Percentiles rank a stretch among this genome's conserved stretches.
These are phyloP conservation scores for Hapsidospora chrysogenum DNA, from an alignment of 495 filamentous ascomycete species.

Conservation along the genomic window DNA sequence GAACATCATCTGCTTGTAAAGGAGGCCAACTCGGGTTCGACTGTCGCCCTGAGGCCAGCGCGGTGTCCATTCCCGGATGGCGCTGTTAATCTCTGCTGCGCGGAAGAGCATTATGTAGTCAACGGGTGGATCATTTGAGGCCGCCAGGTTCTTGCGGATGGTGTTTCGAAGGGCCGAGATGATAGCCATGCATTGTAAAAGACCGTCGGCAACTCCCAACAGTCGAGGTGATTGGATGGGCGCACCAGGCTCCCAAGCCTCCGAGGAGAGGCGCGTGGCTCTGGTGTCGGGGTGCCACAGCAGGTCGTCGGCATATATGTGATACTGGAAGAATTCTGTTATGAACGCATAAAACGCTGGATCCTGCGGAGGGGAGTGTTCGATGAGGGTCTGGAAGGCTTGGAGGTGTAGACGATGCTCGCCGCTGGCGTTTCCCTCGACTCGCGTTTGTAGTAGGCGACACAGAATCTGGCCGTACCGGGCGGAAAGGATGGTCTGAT, in stretches of 20 bases:
- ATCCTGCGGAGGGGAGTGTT: constrained; percentile 38
- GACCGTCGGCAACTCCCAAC: constrained; percentile 72
- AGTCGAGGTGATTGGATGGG: constrained; percentile 65
- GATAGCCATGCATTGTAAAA: constrained; percentile 66
- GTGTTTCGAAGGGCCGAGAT: constrained; percentile 64
- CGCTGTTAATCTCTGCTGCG: constrained; percentile 63
- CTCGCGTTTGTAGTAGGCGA: constrained; percentile 64
- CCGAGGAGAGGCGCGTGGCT: constrained; percentile 31
- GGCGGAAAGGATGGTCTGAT: constrained; percentile 42
- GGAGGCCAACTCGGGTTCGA: constrained; percentile 57
- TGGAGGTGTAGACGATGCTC: constrained; percentile 70
- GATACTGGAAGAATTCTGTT: constrained; percentile 85
- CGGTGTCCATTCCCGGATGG: constrained; percentile 61
- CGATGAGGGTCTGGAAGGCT: constrained; percentile 56
- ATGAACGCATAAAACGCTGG: constrained; percentile 63
- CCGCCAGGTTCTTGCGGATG: constrained; percentile 49
- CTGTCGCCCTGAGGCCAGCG: constrained; percentile 50
- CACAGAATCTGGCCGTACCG: constrained; percentile 59
- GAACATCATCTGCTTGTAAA: constrained; percentile 86
- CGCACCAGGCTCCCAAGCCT: constrained; percentile 48
- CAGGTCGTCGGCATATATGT: constrained; percentile 68
- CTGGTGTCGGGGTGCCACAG: constrained; percentile 46
- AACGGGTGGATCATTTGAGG: constrained; percentile 49
- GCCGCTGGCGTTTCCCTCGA: constrained; percentile 58
- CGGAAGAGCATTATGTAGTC: constrained; percentile 58